phyloP scores from a whole-genome alignment of 1,284 basidiomycete genomes.

The Mycena sp. region DNA sequence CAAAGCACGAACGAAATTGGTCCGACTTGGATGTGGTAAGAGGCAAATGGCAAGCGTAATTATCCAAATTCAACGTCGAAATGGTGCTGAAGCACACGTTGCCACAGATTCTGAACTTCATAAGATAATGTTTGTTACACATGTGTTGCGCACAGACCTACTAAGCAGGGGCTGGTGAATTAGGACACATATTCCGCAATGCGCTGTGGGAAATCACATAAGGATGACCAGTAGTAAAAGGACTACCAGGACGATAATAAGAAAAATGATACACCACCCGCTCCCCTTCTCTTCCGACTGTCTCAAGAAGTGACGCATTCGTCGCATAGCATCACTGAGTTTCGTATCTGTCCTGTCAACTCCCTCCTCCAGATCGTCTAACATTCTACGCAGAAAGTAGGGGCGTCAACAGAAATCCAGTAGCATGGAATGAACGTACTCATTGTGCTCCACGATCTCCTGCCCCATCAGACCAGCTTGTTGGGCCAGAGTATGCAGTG shows the following conservation, averaged over 20 bases:
- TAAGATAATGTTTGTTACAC: no score
- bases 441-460: conserved; percentile 88
- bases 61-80: no score
- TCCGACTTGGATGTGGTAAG: no score
- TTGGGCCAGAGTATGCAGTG: conserved; percentile 80
- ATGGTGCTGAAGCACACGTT: no score
- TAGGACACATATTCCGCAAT: no score
- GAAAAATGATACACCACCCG: conserved; percentile 60
- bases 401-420: conserved; percentile 4
- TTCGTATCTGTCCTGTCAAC: conserved; percentile 82
- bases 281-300: conserved; percentile 78
- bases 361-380: conserved; percentile 80
- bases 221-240: conserved; percentile 68
- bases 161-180: no score
- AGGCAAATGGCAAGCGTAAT: no score
- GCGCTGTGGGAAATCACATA: no score
- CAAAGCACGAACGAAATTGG: no score
- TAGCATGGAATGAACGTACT: conserved; percentile 59
- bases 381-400: conserved; percentile 65
- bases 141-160: no score
- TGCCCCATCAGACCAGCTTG: conserved; percentile 93
- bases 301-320: conserved; percentile 83
- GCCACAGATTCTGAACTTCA: no score
- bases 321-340: conserved; percentile 73
- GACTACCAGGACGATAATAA: conserved; percentile 64